Evolutionary conservation across 495 filamentous ascomycete genomes (phyloP).

Genomic region (Penicillium samsonianum): DNA sequence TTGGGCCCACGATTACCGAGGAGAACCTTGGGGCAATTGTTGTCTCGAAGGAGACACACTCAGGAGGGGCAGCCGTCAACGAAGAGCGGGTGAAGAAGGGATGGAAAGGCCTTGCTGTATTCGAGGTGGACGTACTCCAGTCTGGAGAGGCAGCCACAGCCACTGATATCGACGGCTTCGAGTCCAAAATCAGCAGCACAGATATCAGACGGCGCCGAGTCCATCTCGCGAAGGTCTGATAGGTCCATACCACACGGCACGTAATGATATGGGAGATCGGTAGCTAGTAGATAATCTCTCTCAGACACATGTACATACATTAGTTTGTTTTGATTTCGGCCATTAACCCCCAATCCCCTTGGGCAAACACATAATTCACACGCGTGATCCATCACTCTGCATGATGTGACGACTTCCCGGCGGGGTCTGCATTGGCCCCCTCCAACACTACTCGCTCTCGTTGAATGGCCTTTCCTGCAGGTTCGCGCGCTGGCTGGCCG

Average conservation of each 20-base stretch:
- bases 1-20: conserved; percentile 88
- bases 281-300: conserved; percentile 17
- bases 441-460: conserved; percentile 23
- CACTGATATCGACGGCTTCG: conserved; percentile 58
- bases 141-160: conserved; percentile 50
- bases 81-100: conserved; percentile 73
- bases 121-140: conserved; percentile 90
- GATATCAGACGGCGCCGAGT: conserved; percentile 59
- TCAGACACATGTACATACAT: conserved; percentile 8
- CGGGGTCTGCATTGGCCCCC: conserved; percentile 30
- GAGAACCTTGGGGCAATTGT: conserved; percentile 76
- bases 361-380: conserved; percentile 16
- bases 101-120: conserved; percentile 74
- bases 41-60: conserved; percentile 85
- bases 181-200: conserved; percentile 88
- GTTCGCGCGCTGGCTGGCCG: conserved; percentile 43
- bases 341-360: conserved; percentile 25
- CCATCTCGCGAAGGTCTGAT: conserved; percentile 41
- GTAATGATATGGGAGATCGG: conserved; percentile 12
- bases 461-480: conserved; percentile 31
- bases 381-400: conserved; percentile 31
- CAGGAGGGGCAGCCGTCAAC: conserved; percentile 83
- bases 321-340: conserved; percentile 22
- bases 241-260: not conserved
- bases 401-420: conserved; percentile 32